Percentiles rank a stretch among this genome's conserved stretches.
Conservation (phyloP, 805 yeast genomes). For the Saccharomycopsis oosterbeekiorum region DNA sequence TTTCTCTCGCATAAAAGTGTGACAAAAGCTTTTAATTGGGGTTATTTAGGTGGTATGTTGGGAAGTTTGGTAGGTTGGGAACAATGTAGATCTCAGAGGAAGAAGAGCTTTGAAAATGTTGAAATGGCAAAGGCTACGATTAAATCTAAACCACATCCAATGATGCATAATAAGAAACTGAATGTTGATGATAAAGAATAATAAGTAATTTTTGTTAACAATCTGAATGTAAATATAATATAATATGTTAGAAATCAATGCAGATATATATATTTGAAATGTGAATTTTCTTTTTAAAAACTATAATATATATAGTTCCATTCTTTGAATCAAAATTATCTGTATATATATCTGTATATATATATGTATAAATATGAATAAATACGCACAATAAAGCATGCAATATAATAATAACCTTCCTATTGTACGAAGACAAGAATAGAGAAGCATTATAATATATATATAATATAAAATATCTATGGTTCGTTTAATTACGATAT, state of each 20-base stretch:
- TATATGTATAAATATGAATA: too few relatives aligned
- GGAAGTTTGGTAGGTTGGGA: constrained; percentile 89
- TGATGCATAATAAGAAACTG: constrained; percentile 9
- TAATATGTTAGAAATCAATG: neutral
- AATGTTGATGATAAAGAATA: neutral
- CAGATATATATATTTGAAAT: too few relatives aligned
- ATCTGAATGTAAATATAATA: neutral
- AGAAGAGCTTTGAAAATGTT: constrained; percentile 56
- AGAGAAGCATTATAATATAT: too few relatives aligned
- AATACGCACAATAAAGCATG: too few relatives aligned
- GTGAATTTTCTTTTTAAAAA: too few relatives aligned
- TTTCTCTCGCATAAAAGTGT: constrained; percentile 58
- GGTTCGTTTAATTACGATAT: too few relatives aligned
- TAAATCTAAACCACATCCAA: constrained; percentile 10
- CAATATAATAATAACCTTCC: too few relatives aligned
- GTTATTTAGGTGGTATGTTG: constrained; percentile 63
- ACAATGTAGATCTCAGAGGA: constrained; percentile 69
- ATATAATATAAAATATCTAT: too few relatives aligned
- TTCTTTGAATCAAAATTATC: too few relatives aligned
- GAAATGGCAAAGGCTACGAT: constrained; percentile 45
- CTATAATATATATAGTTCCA: too few relatives aligned
- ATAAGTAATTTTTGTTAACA: neutral
- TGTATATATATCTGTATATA: too few relatives aligned
- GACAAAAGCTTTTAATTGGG: constrained; percentile 67
- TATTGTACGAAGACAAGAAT: too few relatives aligned